These are phyloP conservation scores for Neofusicoccum laricinum DNA, from an alignment of 2,329 filamentous ascomycete genomes.

Conservation along the genomic window DNA sequence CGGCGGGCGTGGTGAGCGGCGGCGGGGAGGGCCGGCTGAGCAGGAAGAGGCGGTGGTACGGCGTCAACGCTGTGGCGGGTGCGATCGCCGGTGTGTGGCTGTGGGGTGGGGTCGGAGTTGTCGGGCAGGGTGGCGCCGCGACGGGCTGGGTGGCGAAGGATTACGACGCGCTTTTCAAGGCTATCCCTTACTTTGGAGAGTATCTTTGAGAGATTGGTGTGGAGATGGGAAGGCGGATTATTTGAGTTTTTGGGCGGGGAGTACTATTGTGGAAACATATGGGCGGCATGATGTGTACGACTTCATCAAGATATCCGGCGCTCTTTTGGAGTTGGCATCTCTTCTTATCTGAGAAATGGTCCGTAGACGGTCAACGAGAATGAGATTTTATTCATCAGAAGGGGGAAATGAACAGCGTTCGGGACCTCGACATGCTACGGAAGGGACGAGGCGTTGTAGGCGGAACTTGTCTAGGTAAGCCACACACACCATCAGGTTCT, in stretches of 20 bases:
- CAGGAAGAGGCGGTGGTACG: constrained; percentile 66
- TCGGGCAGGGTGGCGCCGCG: constrained; percentile 67
- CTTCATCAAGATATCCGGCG: constrained; percentile 2
- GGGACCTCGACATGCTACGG: too few species aligned
- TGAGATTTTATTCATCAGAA: neutral
- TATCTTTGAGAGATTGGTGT: constrained; percentile 42
- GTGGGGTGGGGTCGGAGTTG: constrained; percentile 73
- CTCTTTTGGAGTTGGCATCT: neutral
- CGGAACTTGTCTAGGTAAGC: too few species aligned
- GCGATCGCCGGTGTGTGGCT: constrained; percentile 70
- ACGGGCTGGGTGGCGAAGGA: constrained; percentile 76
- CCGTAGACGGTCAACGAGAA: neutral
- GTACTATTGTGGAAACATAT: neutral
- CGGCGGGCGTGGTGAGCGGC: constrained; percentile 51
- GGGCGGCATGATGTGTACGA: neutral
- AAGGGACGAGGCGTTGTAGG: too few species aligned
- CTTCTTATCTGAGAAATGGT: neutral
- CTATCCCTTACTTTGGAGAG: constrained; percentile 55
- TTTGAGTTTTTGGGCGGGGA: neutral
- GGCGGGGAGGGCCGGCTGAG: constrained; percentile 49
- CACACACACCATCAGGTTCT: too few species aligned
- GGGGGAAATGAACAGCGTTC: too few species aligned
- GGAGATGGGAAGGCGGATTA: neutral
- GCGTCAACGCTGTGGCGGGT: constrained; percentile 64
- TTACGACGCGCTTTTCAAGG: constrained; percentile 72